Evolutionary conservation across 768 basidiomycete genomes (phyloP), one percentile per base, ranked within the genome.

Genomic region (Xerocomus spinulosus): DNA sequence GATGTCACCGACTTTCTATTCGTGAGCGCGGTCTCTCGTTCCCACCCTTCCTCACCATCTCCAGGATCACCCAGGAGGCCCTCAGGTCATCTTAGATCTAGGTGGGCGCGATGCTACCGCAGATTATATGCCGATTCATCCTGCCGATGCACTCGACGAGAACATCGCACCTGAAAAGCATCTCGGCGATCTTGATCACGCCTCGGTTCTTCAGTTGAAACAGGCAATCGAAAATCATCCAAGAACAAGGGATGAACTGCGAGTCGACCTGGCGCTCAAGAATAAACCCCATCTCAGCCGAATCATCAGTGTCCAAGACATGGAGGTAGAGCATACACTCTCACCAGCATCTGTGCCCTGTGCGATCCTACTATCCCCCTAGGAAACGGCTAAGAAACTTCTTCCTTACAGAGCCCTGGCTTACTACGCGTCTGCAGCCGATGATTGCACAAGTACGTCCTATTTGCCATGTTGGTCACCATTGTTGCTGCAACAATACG

Each of bases 391-490:
- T 9, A 79, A 77, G 58, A 76, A 80, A 44, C 73, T 87, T 3
- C 74, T 97, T 48, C 80, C 82, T 4, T 74, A 81, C 59, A 87
- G 82, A 54, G 90, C 90, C 1, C 73, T 81, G 59, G 82, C 90
- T 3, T 93, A 92, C 66, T 93, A 93, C 66, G 79, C 81, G 6
- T 92, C 91, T 20, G 87, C 89, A 9, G 75, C 90, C 1, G 93
- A 96, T 59, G 92, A 94, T 59, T 83, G 87, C 59, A 77, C 85
- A 54, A 72, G 91, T 92, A 66, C 45, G 81, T 70, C 12, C n/a
- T 23, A 36, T 5, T 32, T 48, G 10, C 26, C 36, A 20, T n/a
- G 4, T 41, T 17, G 39, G n/a, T 56, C 52, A 45, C 43, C 44
- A 56, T 49, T 56, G 55, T 51, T 40, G 33, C 40, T 50, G 39